phyloP scores from a whole-genome alignment of 2,329 filamentous ascomycete species.

The Fusarium sp. region DNA sequence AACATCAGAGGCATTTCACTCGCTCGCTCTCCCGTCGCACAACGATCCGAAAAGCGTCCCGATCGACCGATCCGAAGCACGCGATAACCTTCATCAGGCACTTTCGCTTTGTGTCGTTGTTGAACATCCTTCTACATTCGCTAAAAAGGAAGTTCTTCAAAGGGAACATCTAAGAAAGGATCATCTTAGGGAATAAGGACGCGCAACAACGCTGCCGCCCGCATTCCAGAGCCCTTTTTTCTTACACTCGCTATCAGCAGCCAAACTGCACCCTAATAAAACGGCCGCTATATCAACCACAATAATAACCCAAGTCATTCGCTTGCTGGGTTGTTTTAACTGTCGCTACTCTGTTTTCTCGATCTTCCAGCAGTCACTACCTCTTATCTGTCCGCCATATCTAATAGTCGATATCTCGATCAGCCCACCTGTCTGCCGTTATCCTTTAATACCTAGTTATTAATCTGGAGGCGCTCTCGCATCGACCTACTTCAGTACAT shows the following conservation, averaged over 20 bases:
- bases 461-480: slow-evolving; percentile 13
- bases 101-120: slow-evolving; percentile 5
- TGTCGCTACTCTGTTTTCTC: slow-evolving; percentile 14
- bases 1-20: slow-evolving; percentile 23
- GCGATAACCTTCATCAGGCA: slow-evolving; percentile 13
- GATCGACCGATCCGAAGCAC: slow-evolving; percentile 30
- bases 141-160: slow-evolving; percentile 20
- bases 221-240: slow-evolving; percentile 40
- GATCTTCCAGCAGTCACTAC: slow-evolving; percentile 31
- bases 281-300: slow-evolving; percentile 15
- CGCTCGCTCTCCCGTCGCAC: slow-evolving; percentile 39
- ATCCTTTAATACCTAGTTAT: slow-evolving; percentile 23
- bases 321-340: slow-evolving; percentile 35
- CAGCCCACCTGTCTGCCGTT: neutral
- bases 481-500: slow-evolving; percentile 17
- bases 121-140: slow-evolving; percentile 21
- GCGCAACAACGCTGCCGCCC: slow-evolving; percentile 38
- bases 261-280: slow-evolving; percentile 22
- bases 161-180: slow-evolving; percentile 12
- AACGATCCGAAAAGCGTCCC: slow-evolving; percentile 18
- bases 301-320: slow-evolving; percentile 35
- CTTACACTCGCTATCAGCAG: slow-evolving; percentile 19
- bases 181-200: slow-evolving; percentile 16
- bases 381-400: slow-evolving; percentile 15
- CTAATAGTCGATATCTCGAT: slow-evolving; percentile 22